Conservation (phyloP, 148 eudicot genomes). For the Heliosperma pusillum region DNA sequence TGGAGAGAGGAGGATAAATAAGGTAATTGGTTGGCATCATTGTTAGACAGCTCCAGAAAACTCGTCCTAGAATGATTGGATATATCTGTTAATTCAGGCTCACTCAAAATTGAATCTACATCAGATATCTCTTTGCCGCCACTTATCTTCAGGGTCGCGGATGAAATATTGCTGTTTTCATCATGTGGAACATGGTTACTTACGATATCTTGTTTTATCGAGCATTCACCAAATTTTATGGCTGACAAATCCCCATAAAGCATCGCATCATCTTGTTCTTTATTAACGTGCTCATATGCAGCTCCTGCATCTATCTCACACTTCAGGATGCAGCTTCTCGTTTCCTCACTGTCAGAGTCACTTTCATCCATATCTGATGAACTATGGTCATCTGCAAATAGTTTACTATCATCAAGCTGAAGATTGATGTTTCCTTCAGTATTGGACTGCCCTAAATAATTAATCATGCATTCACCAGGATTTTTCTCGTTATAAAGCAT, state of each 20-base stretch:
- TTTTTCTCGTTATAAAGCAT: slow-evolving; percentile 17
- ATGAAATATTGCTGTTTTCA: not conserved
- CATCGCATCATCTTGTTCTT: slow-evolving; percentile 8
- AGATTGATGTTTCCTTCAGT: slow-evolving; percentile 6
- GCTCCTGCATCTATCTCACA: not conserved
- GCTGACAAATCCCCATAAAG: slow-evolving; percentile 8
- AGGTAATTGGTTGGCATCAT: slow-evolving; percentile 4
- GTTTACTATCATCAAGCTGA: slow-evolving; percentile 10
- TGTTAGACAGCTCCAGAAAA: not conserved
- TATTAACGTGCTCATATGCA: not conserved
- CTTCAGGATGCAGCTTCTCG: not conserved
- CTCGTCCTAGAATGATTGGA: not conserved
- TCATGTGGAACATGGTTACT: not conserved
- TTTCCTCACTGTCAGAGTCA: slow-evolving; percentile 10
- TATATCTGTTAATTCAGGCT: slow-evolving; percentile 6
- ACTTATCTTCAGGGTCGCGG: slow-evolving; percentile 2
- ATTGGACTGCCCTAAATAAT: slow-evolving; percentile 3
- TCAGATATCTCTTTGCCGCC: not conserved
- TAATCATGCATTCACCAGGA: not conserved
- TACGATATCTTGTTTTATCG: slow-evolving; percentile 1
- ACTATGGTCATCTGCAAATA: slow-evolving; percentile 12
- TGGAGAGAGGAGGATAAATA: slow-evolving; percentile 1
- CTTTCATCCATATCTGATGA: slow-evolving; percentile 6
- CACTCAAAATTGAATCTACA: slow-evolving; percentile 1
- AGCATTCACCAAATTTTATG: slow-evolving; percentile 6